phyloP scores from a whole-genome alignment of 768 basidiomycete genomes.

The Leccinum longicurvipes region DNA sequence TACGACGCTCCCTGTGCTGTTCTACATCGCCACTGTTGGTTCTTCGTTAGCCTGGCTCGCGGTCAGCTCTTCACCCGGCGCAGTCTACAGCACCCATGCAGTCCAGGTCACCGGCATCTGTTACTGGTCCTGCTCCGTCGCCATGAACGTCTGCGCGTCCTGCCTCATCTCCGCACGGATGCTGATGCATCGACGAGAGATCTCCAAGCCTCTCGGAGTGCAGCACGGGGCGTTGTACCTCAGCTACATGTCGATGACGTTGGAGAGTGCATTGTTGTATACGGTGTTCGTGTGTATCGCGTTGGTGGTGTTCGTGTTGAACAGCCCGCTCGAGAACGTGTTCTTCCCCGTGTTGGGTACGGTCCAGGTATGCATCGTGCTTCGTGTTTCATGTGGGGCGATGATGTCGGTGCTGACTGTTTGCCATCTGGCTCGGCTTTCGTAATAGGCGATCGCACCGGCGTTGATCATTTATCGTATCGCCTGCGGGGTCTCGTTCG shows the following conservation, averaged over 20 bases:
- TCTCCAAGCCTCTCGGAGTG: conserved; percentile 7
- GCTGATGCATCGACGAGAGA: conserved; percentile 16
- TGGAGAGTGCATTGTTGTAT: conserved; percentile 23
- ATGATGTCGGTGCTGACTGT: background rate
- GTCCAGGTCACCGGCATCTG: conserved; percentile 14
- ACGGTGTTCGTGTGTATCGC: conserved; percentile 10
- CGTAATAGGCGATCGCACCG: conserved; percentile 13
- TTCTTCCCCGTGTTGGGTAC: conserved; percentile 23
- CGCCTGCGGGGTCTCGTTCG: conserved; percentile 17
- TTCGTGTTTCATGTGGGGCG: background rate
- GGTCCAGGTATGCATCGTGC: conserved; percentile 12
- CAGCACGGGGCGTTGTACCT: conserved; percentile 20
- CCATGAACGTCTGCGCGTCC: conserved; percentile 16
- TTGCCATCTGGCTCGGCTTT: background rate
- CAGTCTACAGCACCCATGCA: conserved; percentile 13
- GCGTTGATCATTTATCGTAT: conserved; percentile 23
- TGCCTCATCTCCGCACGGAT: conserved; percentile 14
- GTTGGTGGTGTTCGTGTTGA: conserved; percentile 12
- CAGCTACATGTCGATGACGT: conserved; percentile 24
- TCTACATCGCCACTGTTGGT: conserved; percentile 19
- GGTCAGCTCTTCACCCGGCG: conserved; percentile 10
- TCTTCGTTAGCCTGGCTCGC: conserved; percentile 18
- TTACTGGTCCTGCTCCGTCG: conserved; percentile 16
- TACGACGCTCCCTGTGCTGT: background rate
- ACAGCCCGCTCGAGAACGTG: conserved; percentile 23